A percentile compares a stretch with the other conserved stretches of the same genome.
Conservation (phyloP, 2,329 filamentous ascomycete genomes). For the Colletotrichum tamarilloi region DNA sequence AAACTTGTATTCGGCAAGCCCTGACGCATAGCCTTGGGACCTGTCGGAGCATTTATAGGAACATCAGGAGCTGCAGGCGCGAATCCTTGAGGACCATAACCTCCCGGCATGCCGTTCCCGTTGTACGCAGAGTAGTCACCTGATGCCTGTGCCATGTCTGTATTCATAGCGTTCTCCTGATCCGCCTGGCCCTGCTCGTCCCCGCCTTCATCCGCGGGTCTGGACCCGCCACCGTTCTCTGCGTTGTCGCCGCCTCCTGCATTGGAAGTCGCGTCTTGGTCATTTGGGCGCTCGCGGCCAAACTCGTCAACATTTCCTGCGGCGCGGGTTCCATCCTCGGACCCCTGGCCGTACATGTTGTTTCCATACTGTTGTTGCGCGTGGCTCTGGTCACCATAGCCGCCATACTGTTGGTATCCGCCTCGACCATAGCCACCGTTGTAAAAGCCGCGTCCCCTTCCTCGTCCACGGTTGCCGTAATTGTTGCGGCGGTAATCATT, state of each 20-base stretch:
- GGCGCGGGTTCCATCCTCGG: slow-evolving; percentile 37
- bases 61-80: slow-evolving; percentile 51
- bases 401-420: slow-evolving; percentile 59
- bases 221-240: slow-evolving; percentile 16
- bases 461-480: slow-evolving; percentile 74
- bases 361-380: slow-evolving; percentile 31
- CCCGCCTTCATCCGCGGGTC: slow-evolving; percentile 37
- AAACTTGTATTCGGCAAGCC: slow-evolving; percentile 86
- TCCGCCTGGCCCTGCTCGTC: slow-evolving; percentile 39
- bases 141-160: slow-evolving; percentile 41
- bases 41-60: slow-evolving; percentile 83
- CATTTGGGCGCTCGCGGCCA: slow-evolving; percentile 45
- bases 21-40: slow-evolving; percentile 94
- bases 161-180: slow-evolving; percentile 42
- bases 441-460: slow-evolving; percentile 73
- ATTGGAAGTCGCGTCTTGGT: slow-evolving; percentile 24
- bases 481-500: slow-evolving; percentile 81
- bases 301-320: slow-evolving; percentile 52
- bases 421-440: slow-evolving; percentile 66
- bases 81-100: slow-evolving; percentile 39
- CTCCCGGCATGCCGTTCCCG: slow-evolving; percentile 43
- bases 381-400: slow-evolving; percentile 49
- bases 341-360: slow-evolving; percentile 35
- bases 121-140: slow-evolving; percentile 40
- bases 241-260: slow-evolving; percentile 16